Evolutionary conservation across 1,284 basidiomycete species (phyloP).

Genomic region (Ustilago xerochloae): DNA sequence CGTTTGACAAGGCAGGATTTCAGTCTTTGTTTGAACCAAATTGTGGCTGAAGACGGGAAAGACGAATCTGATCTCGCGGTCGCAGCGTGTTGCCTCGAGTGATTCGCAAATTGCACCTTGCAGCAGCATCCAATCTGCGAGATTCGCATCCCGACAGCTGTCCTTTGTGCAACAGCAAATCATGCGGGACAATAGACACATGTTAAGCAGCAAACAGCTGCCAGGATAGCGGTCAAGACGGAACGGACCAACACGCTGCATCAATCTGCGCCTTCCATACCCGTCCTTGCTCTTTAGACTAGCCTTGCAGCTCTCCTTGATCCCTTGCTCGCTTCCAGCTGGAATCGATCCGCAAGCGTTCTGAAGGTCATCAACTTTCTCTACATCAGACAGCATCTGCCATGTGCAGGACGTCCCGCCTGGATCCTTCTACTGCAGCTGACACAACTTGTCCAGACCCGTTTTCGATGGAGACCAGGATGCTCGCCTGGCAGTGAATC

Average conservation of each 20-base stretch:
- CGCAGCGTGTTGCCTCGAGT: background rate
- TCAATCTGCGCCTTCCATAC: conserved; percentile 11
- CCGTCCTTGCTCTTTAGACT: conserved; percentile 2
- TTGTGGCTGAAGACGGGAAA: background rate
- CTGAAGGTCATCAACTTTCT: no score
- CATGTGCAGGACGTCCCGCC: background rate
- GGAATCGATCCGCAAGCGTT: background rate
- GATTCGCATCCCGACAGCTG: background rate
- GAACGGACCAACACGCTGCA: conserved; percentile 13
- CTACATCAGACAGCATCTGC: background rate
- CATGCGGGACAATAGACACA: background rate
- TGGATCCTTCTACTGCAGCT: background rate
- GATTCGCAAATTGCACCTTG: conserved; percentile 6
- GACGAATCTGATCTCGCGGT: background rate
- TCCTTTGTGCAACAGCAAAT: background rate
- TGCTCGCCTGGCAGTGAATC: background rate
- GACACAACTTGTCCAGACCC: background rate
- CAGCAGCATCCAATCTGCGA: background rate
- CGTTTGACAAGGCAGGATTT: background rate
- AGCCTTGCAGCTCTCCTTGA: background rate
- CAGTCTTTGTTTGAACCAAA: background rate
- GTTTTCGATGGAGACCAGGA: background rate
- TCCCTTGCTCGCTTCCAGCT: background rate
- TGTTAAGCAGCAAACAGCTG: background rate
- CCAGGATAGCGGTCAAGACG: no score